A percentile compares a stretch with the other conserved stretches of the same genome.
Conservation (phyloP, 106 monocot species). For the Phalaenopsis equestris region DNA sequence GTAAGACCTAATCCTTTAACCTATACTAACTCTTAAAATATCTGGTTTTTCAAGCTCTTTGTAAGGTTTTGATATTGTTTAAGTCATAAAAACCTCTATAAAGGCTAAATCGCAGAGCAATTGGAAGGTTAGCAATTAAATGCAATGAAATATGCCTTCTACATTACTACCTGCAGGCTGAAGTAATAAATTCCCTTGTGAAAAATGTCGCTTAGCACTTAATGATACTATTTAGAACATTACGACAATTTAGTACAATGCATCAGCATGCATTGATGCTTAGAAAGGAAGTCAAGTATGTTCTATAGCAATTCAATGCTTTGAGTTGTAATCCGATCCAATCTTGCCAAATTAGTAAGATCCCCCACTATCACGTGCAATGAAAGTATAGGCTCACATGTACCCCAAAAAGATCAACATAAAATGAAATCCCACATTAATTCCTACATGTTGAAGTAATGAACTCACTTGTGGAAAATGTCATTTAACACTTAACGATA, state of each 20-base stretch:
- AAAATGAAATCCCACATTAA: neutral
- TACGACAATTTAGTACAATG: neutral
- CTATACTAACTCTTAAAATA: neutral
- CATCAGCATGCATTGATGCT: neutral
- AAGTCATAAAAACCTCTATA: neutral
- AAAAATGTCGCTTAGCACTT: neutral
- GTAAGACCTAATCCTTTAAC: neutral
- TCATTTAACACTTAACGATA: neutral
- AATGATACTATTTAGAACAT: neutral
- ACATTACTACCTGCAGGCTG: neutral
- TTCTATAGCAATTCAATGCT: neutral
- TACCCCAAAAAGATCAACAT: neutral
- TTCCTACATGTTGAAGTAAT: neutral
- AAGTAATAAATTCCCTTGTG: neutral
- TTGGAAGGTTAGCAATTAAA: neutral
- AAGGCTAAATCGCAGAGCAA: neutral
- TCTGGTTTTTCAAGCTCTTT: conserved; percentile 1
- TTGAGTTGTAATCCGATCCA: neutral
- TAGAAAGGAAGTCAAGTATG: neutral
- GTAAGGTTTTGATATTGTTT: neutral
- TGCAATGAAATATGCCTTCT: neutral
- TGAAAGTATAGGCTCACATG: neutral
- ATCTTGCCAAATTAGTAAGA: neutral
- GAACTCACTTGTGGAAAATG: neutral
- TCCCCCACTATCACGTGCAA: no score